Conservation (phyloP, 257 asterid species). For the Hygrophila difformis region DNA sequence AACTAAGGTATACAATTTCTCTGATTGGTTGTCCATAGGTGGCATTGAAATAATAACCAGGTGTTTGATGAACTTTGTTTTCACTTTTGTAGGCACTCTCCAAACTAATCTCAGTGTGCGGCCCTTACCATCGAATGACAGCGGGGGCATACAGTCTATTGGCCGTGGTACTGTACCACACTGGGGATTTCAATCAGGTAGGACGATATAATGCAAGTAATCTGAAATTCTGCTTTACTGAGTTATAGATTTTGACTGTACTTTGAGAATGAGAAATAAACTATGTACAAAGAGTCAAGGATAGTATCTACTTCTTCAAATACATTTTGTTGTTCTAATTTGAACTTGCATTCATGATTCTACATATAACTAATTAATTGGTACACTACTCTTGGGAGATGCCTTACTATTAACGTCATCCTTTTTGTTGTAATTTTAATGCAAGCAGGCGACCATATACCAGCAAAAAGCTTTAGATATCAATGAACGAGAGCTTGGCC, state of each 20-base stretch:
- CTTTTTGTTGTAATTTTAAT: conserved; percentile 5
- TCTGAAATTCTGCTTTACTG: no score
- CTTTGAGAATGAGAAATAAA: no score
- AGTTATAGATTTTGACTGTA: no score
- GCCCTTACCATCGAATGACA: conserved; percentile 86
- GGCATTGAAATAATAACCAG: conserved; percentile 2
- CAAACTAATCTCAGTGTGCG: conserved; percentile 68
- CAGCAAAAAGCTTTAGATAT: conserved; percentile 81
- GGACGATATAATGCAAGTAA: conserved; percentile 6
- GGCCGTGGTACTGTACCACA: conserved; percentile 83
- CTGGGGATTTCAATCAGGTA: conserved; percentile 88
- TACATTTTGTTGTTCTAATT: no score
- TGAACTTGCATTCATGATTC: no score
- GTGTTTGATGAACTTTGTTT: conserved; percentile 14
- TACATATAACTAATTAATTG: no score
- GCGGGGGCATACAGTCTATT: conserved; percentile 80
- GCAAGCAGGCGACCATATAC: conserved; percentile 63
- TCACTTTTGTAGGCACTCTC: conserved; percentile 54
- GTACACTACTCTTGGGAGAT: background rate
- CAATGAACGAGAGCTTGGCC: conserved; percentile 82
- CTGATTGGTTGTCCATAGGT: conserved; percentile 7
- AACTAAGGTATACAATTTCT: conserved; percentile 45
- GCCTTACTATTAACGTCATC: background rate
- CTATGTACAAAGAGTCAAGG: no score
- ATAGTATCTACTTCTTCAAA: no score